These are phyloP conservation scores for Termitomyces sp. DNA, from an alignment of 768 basidiomycete species.

Conservation along the genomic window DNA sequence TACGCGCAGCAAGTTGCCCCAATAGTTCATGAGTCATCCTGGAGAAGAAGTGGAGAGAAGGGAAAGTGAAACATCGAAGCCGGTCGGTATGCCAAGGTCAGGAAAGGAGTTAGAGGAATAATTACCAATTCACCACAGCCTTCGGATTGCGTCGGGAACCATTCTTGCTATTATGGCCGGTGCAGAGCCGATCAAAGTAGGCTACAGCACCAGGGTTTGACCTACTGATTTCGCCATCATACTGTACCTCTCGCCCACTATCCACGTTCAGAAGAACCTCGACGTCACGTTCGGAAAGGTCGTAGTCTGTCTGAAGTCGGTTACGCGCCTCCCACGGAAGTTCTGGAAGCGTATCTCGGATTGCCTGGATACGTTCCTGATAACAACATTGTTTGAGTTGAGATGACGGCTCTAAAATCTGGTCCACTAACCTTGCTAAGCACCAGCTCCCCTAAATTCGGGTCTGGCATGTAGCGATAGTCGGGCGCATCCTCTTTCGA, in stretches of 20 bases:
- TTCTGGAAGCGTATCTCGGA: slow-evolving; percentile 62
- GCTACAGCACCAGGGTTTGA: slow-evolving; percentile 48
- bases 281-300: slow-evolving; percentile 58
- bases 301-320: slow-evolving; percentile 49
- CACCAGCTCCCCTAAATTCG: slow-evolving; percentile 78
- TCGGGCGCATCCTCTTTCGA: slow-evolving; percentile 94
- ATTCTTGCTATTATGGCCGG: slow-evolving; percentile 15
- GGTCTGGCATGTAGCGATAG: slow-evolving; percentile 98
- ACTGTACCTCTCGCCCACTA: slow-evolving; percentile 55
- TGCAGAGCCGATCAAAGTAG: slow-evolving; percentile 78
- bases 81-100: not conserved
- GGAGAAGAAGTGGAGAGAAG: not conserved
- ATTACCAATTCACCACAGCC: slow-evolving; percentile 81
- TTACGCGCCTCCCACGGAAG: slow-evolving; percentile 63
- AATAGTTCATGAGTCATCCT: slow-evolving; percentile 91
- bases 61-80: slow-evolving; percentile 3
- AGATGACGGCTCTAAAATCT: not conserved
- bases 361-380: slow-evolving; percentile 61
- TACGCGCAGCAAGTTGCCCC: slow-evolving; percentile 64
- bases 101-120: slow-evolving; percentile 7
- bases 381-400: not conserved
- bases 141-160: slow-evolving; percentile 53
- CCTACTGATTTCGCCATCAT: slow-evolving; percentile 46
- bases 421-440: slow-evolving; percentile 42
- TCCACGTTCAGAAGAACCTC: slow-evolving; percentile 78